phyloP scores from a whole-genome alignment of 441 rosid genomes.

The Daphne laureola region DNA sequence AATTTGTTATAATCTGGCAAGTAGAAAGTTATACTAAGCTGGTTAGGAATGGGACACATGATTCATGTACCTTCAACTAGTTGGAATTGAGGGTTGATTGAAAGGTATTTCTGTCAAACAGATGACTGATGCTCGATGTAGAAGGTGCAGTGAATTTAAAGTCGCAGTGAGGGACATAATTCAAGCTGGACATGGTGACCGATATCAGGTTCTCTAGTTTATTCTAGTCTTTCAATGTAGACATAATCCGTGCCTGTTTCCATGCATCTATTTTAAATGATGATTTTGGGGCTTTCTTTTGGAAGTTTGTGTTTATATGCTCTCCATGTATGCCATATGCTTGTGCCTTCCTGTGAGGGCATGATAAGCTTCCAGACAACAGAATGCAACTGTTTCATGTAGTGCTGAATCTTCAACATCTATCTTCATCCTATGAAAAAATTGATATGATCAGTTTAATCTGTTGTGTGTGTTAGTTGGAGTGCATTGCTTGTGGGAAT shows the following conservation, averaged over 20 bases:
- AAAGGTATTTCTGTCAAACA: conserved; percentile 24
- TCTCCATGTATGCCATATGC: too few relatives aligned
- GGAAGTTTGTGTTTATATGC: too few relatives aligned
- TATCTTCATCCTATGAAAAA: too few relatives aligned
- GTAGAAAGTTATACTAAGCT: too few relatives aligned
- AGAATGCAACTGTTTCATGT: too few relatives aligned
- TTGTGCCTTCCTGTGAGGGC: not conserved
- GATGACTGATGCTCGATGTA: conserved; percentile 65
- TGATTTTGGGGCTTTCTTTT: not conserved
- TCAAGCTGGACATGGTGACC: conserved; percentile 86
- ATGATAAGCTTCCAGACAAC: too few relatives aligned
- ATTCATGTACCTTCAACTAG: not conserved
- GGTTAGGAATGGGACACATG: not conserved
- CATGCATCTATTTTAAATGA: not conserved
- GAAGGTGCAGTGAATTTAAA: conserved; percentile 57
- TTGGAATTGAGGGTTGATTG: not conserved
- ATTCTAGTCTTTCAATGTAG: not conserved
- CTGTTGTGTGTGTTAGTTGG: conserved; percentile 45
- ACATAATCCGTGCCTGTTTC: conserved; percentile 3
- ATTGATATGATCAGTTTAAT: too few relatives aligned
- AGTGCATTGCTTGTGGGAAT: conserved; percentile 79
- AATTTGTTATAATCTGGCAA: not conserved
- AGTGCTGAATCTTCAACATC: too few relatives aligned
- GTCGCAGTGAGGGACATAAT: conserved; percentile 79
- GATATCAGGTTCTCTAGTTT: conserved; percentile 60